A percentile compares a stretch with the other conserved stretches of the same genome.
These are phyloP conservation scores for Ganoderma lingzhi DNA, from an alignment of 1,284 basidiomycete genomes.

Conservation along the genomic window DNA sequence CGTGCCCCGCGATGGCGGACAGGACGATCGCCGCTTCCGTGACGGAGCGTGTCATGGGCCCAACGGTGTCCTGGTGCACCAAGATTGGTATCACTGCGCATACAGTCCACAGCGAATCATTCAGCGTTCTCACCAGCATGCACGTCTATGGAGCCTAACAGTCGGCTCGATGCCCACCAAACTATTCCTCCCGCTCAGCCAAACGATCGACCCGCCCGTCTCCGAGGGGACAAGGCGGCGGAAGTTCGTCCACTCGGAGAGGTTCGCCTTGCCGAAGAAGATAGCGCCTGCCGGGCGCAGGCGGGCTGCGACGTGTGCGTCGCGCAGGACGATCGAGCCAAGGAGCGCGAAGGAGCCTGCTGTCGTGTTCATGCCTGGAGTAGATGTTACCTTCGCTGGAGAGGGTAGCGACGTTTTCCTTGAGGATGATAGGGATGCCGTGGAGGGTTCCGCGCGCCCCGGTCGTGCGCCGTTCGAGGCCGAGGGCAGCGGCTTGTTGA, in stretches of 20 bases:
- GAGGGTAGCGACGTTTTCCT: slow-evolving; percentile 65
- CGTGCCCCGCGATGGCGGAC: slow-evolving; percentile 52
- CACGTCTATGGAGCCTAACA: slow-evolving; percentile 51
- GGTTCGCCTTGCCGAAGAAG: slow-evolving; percentile 48
- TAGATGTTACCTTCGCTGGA: slow-evolving; percentile 54
- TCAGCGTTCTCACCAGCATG: neutral
- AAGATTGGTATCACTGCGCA: slow-evolving; percentile 58
- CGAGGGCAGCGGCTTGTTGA: slow-evolving; percentile 60
- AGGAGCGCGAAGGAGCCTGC: slow-evolving; percentile 53
- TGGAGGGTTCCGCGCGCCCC: slow-evolving; percentile 66
- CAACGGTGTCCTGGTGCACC: slow-evolving; percentile 57
- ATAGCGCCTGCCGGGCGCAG: slow-evolving; percentile 54
- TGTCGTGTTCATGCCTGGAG: slow-evolving; percentile 67
- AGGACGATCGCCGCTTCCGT: slow-evolving; percentile 55
- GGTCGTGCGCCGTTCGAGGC: slow-evolving; percentile 55
- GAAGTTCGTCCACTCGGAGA: slow-evolving; percentile 42
- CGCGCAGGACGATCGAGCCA: slow-evolving; percentile 49
- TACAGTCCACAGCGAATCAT: too few species aligned
- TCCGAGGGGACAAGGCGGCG: slow-evolving; percentile 50
- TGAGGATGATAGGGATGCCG: slow-evolving; percentile 75
- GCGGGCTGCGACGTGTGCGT: slow-evolving; percentile 48
- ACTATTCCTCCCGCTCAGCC: slow-evolving; percentile 52
- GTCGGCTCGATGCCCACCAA: slow-evolving; percentile 65
- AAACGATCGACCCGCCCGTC: slow-evolving; percentile 72
- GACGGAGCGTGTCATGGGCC: slow-evolving; percentile 56